Conservation (phyloP, 2,329 filamentous ascomycete species). For the Talaromyces sp. region DNA sequence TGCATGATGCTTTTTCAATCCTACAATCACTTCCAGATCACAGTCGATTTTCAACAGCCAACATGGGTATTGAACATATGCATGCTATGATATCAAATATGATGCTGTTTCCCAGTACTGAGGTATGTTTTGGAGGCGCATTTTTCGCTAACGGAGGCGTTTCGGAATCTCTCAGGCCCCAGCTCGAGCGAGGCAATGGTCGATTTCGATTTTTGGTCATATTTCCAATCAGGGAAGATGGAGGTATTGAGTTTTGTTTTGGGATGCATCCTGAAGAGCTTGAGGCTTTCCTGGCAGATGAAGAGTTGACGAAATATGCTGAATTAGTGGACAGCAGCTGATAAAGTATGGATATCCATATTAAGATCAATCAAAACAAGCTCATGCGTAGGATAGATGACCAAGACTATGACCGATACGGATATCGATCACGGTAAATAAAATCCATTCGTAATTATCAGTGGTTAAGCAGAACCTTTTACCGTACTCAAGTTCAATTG, state of each 20-base stretch:
- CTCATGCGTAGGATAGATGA: too few relatives aligned
- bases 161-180: constrained; percentile 4
- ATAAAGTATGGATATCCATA: not conserved
- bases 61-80: constrained; percentile 15
- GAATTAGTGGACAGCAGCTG: not conserved
- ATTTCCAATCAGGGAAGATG: constrained; percentile 3
- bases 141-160: not conserved
- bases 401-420: too few relatives aligned
- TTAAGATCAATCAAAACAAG: too few relatives aligned
- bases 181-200: constrained; percentile 11
- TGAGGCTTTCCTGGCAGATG: constrained; percentile 1
- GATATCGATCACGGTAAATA: too few relatives aligned
- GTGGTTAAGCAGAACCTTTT: too few relatives aligned
- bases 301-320: constrained; percentile 5
- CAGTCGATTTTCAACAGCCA: constrained; percentile 11
- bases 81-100: constrained; percentile 13
- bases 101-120: constrained; percentile 2
- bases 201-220: constrained; percentile 13
- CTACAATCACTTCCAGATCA: constrained; percentile 10
- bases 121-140: not conserved
- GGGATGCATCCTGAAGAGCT: constrained; percentile 12
- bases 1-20: constrained; percentile 12
- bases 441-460: too few relatives aligned
- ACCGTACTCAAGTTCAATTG: too few relatives aligned
- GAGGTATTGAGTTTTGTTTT: constrained; percentile 7